Evolutionary conservation across 1,139 yeast genomes (phyloP).

Genomic region (Kodamaea fungicola): DNA sequence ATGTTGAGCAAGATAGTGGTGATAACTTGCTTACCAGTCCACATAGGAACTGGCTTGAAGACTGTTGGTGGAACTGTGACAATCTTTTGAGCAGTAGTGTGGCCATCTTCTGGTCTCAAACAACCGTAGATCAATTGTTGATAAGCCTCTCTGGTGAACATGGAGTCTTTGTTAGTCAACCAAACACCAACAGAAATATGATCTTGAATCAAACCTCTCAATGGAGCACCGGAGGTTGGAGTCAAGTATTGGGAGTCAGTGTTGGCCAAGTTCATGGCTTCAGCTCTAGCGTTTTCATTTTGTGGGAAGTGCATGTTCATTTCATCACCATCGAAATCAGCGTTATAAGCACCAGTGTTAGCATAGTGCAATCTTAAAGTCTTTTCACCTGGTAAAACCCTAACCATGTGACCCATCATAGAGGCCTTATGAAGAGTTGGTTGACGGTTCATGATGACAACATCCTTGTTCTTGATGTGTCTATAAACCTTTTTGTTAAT

Average conservation of each 20-base stretch:
- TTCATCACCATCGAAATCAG: conserved; percentile 99
- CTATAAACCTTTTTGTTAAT: conserved; percentile 90
- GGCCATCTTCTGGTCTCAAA: conserved; percentile 98
- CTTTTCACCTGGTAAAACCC: conserved; percentile 96
- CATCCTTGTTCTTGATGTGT: conserved; percentile 92
- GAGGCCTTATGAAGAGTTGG: conserved; percentile 99
- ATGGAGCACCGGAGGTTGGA: conserved; percentile 97
- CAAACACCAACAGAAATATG: conserved; percentile 99
- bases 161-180: conserved; percentile 89
- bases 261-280: conserved; percentile 90
- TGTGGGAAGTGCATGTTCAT: conserved; percentile 99
- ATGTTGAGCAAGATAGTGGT: conserved; percentile 86
- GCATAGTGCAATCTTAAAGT: conserved; percentile 96
- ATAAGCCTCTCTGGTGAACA: conserved; percentile 86
- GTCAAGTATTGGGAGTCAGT: conserved; percentile 97
- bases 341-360: conserved; percentile 97
- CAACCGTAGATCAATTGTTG: conserved; percentile 94
- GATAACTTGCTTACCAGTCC: conserved; percentile 99
- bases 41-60: conserved; percentile 78
- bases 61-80: conserved; percentile 88
- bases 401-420: conserved; percentile 99
- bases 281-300: conserved; percentile 95
- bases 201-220: conserved; percentile 98
- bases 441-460: conserved; percentile 97
- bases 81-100: conserved; percentile 68